Evolutionary conservation across 768 basidiomycete species (phyloP), one percentile per base, ranked within the genome.

Genomic region (Tulasnella calospora): DNA sequence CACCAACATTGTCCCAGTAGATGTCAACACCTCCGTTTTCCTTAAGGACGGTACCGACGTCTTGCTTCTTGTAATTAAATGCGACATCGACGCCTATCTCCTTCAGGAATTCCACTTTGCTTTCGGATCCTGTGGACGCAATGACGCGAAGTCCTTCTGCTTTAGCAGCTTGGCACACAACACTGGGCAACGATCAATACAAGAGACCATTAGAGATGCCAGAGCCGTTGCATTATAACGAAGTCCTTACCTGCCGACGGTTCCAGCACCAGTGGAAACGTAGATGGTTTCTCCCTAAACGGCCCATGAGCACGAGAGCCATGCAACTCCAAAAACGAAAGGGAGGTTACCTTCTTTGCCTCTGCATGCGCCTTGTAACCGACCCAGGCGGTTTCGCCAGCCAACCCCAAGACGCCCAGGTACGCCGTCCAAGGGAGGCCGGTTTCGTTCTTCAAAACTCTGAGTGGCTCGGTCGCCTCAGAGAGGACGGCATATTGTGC

Each of bases 21-120:
- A 90, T 83, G 81, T 90, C 85, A 69, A 91, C 86, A 0, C 88
- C 89, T 2, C 91, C 91, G 80, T 92, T 87, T 78, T 86, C 86
- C 79, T 82, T 82, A 51, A 94, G 84, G 3, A 91, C 85, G 15
- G 90, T 88, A 0, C 81, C 81, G 0, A 88, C 89, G 71, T 85
- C 84, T 0, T 85, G 85, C 0, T 87, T 92, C 86, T 94, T 92
- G 84, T 92, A 93, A 83, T 93, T 92, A 85, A 92, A 92, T 0
- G 87, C 89, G 8, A 91, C 87, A 80, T 94, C 92, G 0, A 89
- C 89, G 0, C 91, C 92, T n/a, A 92, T 80, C 38, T 83, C 86
- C 72, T 86, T 87, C 83, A 91, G 73, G 81, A 88, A 91, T 6
- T 85, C 82, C 9, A 93, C 90, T 83, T 94, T 93, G 74, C 91